Conservation (phyloP, 495 filamentous ascomycete species). For the Astrocystis sublimbata region DNA sequence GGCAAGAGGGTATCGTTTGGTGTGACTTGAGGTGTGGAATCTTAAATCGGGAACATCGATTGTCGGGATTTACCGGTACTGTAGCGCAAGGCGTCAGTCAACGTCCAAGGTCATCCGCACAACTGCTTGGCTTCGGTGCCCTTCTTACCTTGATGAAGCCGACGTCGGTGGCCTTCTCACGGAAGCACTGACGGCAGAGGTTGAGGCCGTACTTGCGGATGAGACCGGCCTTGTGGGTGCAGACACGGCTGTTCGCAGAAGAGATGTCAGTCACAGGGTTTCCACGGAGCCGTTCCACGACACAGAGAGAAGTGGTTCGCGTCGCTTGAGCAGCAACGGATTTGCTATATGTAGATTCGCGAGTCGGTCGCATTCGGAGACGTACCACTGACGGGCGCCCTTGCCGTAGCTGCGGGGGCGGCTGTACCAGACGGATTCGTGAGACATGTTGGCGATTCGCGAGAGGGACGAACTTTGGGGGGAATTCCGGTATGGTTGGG, state of each 20-base stretch:
- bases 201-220: slow-evolving; percentile 99
- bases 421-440: slow-evolving; percentile 98
- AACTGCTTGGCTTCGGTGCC: background rate
- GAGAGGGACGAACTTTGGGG: slow-evolving; percentile 9
- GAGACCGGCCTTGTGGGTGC: slow-evolving; percentile 90
- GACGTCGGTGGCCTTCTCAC: slow-evolving; percentile 94
- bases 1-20: slow-evolving; percentile 16
- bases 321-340: too few species aligned
- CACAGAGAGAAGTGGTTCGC: background rate
- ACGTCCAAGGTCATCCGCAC: too few species aligned
- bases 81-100: background rate
- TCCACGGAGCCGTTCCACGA: slow-evolving; percentile 1
- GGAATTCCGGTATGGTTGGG: slow-evolving; percentile 14
- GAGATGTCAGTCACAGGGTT: too few species aligned
- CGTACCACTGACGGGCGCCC: slow-evolving; percentile 87
- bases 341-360: too few species aligned
- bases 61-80: slow-evolving; percentile 17
- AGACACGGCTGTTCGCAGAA: slow-evolving; percentile 77
- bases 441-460: slow-evolving; percentile 71
- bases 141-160: slow-evolving; percentile 87
- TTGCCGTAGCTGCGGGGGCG: slow-evolving; percentile 94
- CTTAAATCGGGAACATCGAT: background rate
- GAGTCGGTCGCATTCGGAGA: slow-evolving; percentile 10
- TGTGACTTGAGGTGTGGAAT: slow-evolving; percentile 10
- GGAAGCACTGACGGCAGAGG: slow-evolving; percentile 99